Evolutionary conservation across 1,139 yeast genomes (phyloP).

Genomic region (Yamadazyma jaroonii): DNA sequence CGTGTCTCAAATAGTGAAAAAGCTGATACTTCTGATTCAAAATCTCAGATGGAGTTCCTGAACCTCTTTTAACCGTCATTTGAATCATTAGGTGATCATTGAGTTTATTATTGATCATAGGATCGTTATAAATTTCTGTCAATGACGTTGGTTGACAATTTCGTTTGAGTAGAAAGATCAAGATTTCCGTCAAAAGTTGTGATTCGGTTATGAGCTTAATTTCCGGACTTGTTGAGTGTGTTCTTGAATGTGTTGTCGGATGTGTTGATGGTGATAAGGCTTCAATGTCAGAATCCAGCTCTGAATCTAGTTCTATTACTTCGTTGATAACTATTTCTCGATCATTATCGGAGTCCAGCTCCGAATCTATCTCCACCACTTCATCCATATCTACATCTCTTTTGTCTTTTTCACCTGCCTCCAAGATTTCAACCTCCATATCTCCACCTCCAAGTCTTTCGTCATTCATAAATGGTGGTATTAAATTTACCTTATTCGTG

Average conservation of each 20-base stretch:
- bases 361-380: too few species aligned
- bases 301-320: background rate
- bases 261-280: too few species aligned
- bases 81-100: conserved; percentile 19
- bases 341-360: too few species aligned
- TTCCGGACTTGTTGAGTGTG: too few species aligned
- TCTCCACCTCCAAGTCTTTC: conserved; percentile 23
- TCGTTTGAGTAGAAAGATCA: conserved; percentile 27
- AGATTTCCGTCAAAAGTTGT: conserved; percentile 13
- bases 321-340: too few species aligned
- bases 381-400: too few species aligned
- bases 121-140: conserved; percentile 23
- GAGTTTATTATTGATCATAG: conserved; percentile 20
- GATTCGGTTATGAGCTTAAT: too few species aligned
- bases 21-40: conserved; percentile 14
- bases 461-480: conserved; percentile 1
- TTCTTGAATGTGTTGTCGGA: too few species aligned
- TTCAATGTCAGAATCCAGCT: too few species aligned
- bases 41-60: conserved; percentile 7
- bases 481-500: too few species aligned
- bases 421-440: conserved; percentile 7
- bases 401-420: too few species aligned
- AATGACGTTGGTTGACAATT: conserved; percentile 21
- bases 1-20: conserved; percentile 34
- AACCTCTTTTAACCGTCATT: conserved; percentile 8